These are phyloP conservation scores for Geum urbanum DNA, from an alignment of 306 rosid genomes.

Conservation along the genomic window DNA sequence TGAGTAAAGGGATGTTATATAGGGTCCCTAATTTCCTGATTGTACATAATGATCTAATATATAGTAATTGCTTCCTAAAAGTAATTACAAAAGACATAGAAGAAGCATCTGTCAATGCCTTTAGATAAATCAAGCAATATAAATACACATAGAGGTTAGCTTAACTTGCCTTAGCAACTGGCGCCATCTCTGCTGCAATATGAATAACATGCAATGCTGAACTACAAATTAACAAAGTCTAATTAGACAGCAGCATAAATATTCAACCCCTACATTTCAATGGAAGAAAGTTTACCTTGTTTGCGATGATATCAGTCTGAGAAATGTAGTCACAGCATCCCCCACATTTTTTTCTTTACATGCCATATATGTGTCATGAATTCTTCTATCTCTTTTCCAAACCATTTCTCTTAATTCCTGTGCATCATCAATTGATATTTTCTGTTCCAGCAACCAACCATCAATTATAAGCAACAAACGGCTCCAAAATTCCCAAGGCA, in stretches of 20 bases:
- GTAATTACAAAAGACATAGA: neutral
- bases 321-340: conserved; percentile 68
- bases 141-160: conserved; percentile 16
- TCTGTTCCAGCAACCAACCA: conserved; percentile 87
- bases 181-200: conserved; percentile 99
- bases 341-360: conserved; percentile 55
- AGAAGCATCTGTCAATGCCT: neutral
- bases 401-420: conserved; percentile 68
- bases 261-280: conserved; percentile 14
- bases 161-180: conserved; percentile 83
- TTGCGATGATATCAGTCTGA: conserved; percentile 49
- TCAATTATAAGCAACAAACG: conserved; percentile 72
- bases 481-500: conserved; percentile 97
- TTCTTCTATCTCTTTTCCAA: conserved; percentile 66
- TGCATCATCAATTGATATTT: conserved; percentile 64
- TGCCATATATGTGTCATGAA: conserved; percentile 55
- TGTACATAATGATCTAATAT: neutral
- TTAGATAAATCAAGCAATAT: neutral
- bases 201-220: conserved; percentile 81
- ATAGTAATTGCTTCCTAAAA: neutral
- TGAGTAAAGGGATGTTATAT: neutral
- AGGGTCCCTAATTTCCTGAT: neutral
- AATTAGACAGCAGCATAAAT: conserved; percentile 34
- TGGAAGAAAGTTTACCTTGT: conserved; percentile 49
- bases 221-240: conserved; percentile 54